These are phyloP conservation scores for Endogone sp. DNA, from an alignment of 192 early-diverging fungal genomes.

Conservation along the genomic window DNA sequence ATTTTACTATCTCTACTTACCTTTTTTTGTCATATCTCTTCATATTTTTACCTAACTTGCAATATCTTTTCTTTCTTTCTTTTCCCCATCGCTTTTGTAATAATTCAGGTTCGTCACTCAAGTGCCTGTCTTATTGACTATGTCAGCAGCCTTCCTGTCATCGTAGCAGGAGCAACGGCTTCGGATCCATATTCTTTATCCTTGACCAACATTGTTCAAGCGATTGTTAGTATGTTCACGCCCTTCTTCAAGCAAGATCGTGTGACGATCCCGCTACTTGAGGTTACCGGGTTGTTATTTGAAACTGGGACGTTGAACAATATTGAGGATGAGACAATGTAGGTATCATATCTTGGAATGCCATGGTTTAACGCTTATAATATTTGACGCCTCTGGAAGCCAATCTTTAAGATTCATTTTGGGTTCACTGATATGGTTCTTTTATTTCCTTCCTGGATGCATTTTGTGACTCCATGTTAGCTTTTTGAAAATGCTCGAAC, in stretches of 20 bases:
- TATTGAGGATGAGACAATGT: conserved; percentile 28
- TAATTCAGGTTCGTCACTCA: conserved; percentile 56
- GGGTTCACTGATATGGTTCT: too few relatives aligned
- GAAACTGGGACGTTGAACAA: conserved; percentile 40
- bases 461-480: too few relatives aligned
- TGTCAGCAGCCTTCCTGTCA: conserved; percentile 37
- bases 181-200: conserved; percentile 12
- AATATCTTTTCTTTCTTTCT: not conserved
- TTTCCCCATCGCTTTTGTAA: not conserved
- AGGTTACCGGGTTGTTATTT: conserved; percentile 64
- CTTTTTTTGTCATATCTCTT: not conserved
- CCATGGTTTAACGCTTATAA: conserved; percentile 1
- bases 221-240: conserved; percentile 38
- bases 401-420: too few relatives aligned
- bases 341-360: conserved; percentile 10
- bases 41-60: not conserved
- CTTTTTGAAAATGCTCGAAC: conserved; percentile 35
- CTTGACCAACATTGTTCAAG: conserved; percentile 34
- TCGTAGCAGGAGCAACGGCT: conserved; percentile 1
- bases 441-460: too few relatives aligned
- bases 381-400: too few relatives aligned
- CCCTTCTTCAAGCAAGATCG: conserved; percentile 54
- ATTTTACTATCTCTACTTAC: not conserved
- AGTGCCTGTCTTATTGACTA: conserved; percentile 62
- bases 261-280: conserved; percentile 62